Base-by-base conservation (phyloP, 345 rosid species). In the Gossypium herbaceum region DNA sequence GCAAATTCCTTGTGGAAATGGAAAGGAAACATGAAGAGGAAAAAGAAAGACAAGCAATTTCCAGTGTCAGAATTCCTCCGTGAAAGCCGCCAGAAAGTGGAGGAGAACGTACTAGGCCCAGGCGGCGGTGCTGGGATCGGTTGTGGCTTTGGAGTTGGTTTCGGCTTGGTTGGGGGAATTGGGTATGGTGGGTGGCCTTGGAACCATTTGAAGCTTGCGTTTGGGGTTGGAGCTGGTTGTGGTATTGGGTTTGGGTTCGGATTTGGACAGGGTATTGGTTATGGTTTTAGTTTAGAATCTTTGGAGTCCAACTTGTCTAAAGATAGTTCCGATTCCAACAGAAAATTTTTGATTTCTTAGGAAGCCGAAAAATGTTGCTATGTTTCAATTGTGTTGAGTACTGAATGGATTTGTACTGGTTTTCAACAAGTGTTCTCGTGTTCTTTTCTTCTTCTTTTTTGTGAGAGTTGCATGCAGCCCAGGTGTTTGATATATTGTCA, bases 191-290 rank as follows among this genome's bases (percentile, higher is more conserved):
- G 86, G 50, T 78, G 79, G 85, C 80, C 83, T 1, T 39, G 87
- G 41, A 85, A 87, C 80, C 85, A 82, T 19, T 7, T 65, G 27
- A 84, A 78, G 66, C 59, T 84, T 72, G 88, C 73, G 2, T 81
- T 84, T 68, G 90, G 90, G 22, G 45, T 84, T 20, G 90, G 90
- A 0, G 63, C 81, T 64, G 89, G 92, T 47, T 89, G 92, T 19
- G 90, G 90, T 7, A 24, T 84, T 13, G 92, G 92, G 7, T 24
- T 88, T 1, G 90, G 89, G 29, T 81, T 87, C 19, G 90, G 88
- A 12, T 85, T 75, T 24, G 92, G 92, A 43, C 78, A 80, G 68
- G 92, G 92, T 12, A 47, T 89, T 67, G 92, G 92, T 12, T 81
- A 83, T 75, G 92, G 89, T 15, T 48, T 45, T 47, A 80, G 83